phyloP scores from a whole-genome alignment of 129 eudicot genomes.

The Saussurea involucrata region DNA sequence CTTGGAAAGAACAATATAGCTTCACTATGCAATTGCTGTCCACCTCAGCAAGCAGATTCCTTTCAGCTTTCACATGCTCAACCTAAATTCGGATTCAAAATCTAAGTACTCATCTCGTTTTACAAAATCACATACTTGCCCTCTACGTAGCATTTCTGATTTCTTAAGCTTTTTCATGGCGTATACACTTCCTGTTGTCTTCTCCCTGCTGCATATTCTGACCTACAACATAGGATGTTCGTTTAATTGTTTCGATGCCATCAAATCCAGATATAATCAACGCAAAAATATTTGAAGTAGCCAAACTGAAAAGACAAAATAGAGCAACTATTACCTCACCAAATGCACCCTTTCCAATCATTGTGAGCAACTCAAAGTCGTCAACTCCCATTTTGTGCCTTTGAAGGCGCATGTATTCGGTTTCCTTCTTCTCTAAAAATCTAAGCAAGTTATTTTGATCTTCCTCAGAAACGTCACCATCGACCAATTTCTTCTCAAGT shows the following conservation, averaged over 20 bases:
- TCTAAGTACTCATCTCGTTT: slow-evolving; percentile 20
- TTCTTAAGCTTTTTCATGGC: slow-evolving; percentile 99
- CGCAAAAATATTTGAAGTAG: background rate
- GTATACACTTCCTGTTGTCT: slow-evolving; percentile 76
- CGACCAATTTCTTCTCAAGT: slow-evolving; percentile 82
- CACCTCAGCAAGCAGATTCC: slow-evolving; percentile 93
- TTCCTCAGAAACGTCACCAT: slow-evolving; percentile 93
- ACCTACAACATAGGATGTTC: slow-evolving; percentile 47
- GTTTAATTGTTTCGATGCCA: slow-evolving; percentile 5
- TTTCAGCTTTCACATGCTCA: slow-evolving; percentile 95
- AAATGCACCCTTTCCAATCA: slow-evolving; percentile 96
- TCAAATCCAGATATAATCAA: background rate
- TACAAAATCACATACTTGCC: slow-evolving; percentile 60
- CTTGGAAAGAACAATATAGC: slow-evolving; percentile 89
- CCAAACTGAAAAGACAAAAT: background rate
- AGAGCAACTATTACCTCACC: slow-evolving; percentile 62
- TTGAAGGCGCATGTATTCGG: slow-evolving; percentile 95
- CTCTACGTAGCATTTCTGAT: slow-evolving; percentile 97
- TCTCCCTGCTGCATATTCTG: slow-evolving; percentile 91
- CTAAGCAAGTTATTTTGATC: slow-evolving; percentile 82
- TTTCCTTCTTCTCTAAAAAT: slow-evolving; percentile 87
- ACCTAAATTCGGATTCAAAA: slow-evolving; percentile 48
- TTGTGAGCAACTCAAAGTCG: slow-evolving; percentile 84
- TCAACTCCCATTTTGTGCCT: slow-evolving; percentile 96
- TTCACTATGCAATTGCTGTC: slow-evolving; percentile 93